These are phyloP conservation scores for Tricholomella constricta DNA, from an alignment of 768 basidiomycete species.

Conservation along the genomic window DNA sequence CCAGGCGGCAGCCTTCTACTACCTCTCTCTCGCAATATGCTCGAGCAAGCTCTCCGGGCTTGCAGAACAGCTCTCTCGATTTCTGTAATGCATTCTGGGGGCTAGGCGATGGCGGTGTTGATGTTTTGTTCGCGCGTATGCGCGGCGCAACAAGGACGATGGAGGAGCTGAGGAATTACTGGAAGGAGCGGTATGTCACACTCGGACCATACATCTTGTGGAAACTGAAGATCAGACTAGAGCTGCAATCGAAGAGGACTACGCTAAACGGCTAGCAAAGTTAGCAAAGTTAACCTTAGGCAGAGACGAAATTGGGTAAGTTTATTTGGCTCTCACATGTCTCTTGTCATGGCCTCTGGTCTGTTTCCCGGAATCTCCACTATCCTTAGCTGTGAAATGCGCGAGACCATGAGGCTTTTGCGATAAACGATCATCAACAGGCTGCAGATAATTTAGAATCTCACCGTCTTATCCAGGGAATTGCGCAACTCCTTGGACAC, in stretches of 20 bases:
- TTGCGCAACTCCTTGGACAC: conserved; percentile 80
- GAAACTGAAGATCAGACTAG: conserved; percentile 41
- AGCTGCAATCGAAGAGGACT: conserved; percentile 91
- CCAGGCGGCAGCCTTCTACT: conserved; percentile 78
- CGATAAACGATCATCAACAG: conserved; percentile 6
- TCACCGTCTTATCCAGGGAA: conserved; percentile 52
- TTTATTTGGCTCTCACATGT: conserved; percentile 17
- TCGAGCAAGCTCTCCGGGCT: conserved; percentile 51
- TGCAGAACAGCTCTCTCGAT: conserved; percentile 61
- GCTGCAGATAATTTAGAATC: neutral
- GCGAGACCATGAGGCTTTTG: neutral
- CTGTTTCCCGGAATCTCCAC: neutral
- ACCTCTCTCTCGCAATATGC: conserved; percentile 77
- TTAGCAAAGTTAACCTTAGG: conserved; percentile 78
- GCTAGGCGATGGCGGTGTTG: conserved; percentile 79
- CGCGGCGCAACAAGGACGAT: conserved; percentile 81
- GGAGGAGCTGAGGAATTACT: conserved; percentile 85
- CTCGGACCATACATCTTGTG: conserved; percentile 1
- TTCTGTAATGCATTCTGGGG: conserved; percentile 99
- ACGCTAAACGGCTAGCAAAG: conserved; percentile 81
- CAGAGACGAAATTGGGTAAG: conserved; percentile 92
- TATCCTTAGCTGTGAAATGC: neutral
- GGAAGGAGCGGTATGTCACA: conserved; percentile 85
- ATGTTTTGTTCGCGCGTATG: conserved; percentile 89
- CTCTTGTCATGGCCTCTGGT: neutral